Evolutionary conservation across 306 rosid genomes (phyloP), one percentile per base, ranked within the genome.

Genomic region (Gynostemma pentaphyllum): DNA sequence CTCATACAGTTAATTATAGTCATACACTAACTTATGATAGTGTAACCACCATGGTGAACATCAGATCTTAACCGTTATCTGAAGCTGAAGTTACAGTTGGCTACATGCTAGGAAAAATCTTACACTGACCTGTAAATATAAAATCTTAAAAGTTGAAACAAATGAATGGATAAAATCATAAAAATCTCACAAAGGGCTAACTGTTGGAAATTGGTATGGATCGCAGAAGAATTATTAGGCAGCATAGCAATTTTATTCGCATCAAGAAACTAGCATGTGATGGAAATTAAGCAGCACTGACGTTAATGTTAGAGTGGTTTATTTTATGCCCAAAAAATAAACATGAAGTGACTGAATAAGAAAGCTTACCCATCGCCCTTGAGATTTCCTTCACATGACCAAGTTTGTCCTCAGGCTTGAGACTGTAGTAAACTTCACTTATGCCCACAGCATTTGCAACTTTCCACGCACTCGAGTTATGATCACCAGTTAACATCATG

Each of bases 401-500:
- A 55, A 92, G 84, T 78, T 92, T 88, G 78, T 92, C 99, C 81
- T 88, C 99, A 11, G 99, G 99, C 78, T 92, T 88, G 74, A 92
- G 88, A 76, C 84, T 88, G 81, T 85, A 84, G 62, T 86, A 54
- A 76, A 86, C 83, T 79, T 88, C 99, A 9, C 51, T 78, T 73
- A 92, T 92, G 65, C 97, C 95, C 60, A 84, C 95, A 62, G 95
- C 88, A 37, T 72, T 81, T 69, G 99, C 96, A 62, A 92, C 95
- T 78, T 96, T 84, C 87, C 71, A 76, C 26, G 99, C 96, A 70
- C 99, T 92, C 32, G 80, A 82, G 67, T 86, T 76, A 26, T 92
- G 97, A 70, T 88, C 99, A 54, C 99, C 99, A 16, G 99, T 92
- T 68, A 92, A 75, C 99, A 92, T 92, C 94, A 88, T 92, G 73